These are phyloP conservation scores for Phytophthora citrophthora DNA, from an alignment of 352 stramenopile genomes.

Conservation along the genomic window DNA sequence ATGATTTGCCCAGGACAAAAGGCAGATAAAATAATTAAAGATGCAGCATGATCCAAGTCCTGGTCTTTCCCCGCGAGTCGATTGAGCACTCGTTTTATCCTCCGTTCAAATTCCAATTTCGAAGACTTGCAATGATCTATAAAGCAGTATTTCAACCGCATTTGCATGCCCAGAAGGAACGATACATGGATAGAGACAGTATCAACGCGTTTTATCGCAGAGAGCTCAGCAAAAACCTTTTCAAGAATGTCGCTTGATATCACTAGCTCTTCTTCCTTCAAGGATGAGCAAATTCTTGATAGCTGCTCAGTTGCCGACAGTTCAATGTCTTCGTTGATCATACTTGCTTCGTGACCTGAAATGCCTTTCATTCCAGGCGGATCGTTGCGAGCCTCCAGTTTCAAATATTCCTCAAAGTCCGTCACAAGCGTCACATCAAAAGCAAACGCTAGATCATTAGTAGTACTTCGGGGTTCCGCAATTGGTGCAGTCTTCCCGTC, in stretches of 20 bases:
- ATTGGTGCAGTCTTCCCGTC: neutral
- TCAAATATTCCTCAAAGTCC: conserved; percentile 21
- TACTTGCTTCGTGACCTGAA: neutral
- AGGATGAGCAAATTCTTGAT: conserved; percentile 4
- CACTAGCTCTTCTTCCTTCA: neutral
- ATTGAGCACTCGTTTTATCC: conserved; percentile 39
- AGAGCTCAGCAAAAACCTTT: conserved; percentile 33
- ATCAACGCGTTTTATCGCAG: conserved; percentile 5
- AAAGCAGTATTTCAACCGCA: conserved; percentile 17
- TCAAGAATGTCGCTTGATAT: conserved; percentile 26
- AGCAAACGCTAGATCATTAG: neutral
- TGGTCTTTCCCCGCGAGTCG: conserved; percentile 34
- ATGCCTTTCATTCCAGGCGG: neutral
- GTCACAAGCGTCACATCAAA: neutral
- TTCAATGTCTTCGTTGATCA: conserved; percentile 3
- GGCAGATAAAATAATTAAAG: conserved; percentile 28
- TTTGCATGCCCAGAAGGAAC: conserved; percentile 41
- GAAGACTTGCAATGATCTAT: conserved; percentile 4
- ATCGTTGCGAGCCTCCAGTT: neutral
- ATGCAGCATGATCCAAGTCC: conserved; percentile 12
- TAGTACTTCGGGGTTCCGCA: neutral
- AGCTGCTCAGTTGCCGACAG: conserved; percentile 27
- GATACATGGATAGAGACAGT: conserved; percentile 36
- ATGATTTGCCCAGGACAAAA: conserved; percentile 43
- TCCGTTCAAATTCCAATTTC: conserved; percentile 21